Percentiles rank a stretch among this genome's conserved stretches.
Conservation (phyloP, 805 yeast genomes). For the Cyberlindnera americana region DNA sequence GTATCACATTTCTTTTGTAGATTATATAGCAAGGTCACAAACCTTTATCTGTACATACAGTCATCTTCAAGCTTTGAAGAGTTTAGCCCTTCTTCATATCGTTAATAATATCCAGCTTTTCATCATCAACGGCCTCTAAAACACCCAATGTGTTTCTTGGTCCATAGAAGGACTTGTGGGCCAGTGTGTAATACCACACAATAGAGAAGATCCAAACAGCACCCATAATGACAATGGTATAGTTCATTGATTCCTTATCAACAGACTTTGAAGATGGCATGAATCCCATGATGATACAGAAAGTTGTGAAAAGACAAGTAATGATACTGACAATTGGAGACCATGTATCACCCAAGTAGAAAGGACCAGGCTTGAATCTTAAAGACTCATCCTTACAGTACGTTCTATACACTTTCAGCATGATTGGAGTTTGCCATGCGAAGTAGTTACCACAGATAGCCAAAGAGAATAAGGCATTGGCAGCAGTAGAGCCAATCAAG, state of each 20-base stretch:
- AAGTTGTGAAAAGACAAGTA: constrained; percentile 47
- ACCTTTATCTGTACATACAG: too few relatives aligned
- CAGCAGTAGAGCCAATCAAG: constrained; percentile 40
- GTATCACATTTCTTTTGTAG: too few relatives aligned
- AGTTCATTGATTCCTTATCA: constrained; percentile 56
- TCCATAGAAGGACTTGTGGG: constrained; percentile 54
- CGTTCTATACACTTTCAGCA: constrained; percentile 34
- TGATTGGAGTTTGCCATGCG: constrained; percentile 39
- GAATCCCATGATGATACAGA: constrained; percentile 54
- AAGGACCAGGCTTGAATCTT: constrained; percentile 62
- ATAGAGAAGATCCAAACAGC: constrained; percentile 59
- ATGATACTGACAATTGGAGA: constrained; percentile 44
- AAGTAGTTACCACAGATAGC: constrained; percentile 42
- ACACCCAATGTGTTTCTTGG: constrained; percentile 34
- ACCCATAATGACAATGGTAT: constrained; percentile 62
- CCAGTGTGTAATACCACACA: constrained; percentile 48
- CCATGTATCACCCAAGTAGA: constrained; percentile 50
- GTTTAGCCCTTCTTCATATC: too few relatives aligned
- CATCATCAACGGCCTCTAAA: not conserved
- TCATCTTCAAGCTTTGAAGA: too few relatives aligned
- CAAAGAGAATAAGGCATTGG: constrained; percentile 42
- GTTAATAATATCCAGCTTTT: not conserved
- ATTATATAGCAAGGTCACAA: too few relatives aligned
- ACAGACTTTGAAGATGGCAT: constrained; percentile 47
- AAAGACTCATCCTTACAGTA: constrained; percentile 36